phyloP scores from a whole-genome alignment of 2,329 filamentous ascomycete species.

The Fusarium sp. region DNA sequence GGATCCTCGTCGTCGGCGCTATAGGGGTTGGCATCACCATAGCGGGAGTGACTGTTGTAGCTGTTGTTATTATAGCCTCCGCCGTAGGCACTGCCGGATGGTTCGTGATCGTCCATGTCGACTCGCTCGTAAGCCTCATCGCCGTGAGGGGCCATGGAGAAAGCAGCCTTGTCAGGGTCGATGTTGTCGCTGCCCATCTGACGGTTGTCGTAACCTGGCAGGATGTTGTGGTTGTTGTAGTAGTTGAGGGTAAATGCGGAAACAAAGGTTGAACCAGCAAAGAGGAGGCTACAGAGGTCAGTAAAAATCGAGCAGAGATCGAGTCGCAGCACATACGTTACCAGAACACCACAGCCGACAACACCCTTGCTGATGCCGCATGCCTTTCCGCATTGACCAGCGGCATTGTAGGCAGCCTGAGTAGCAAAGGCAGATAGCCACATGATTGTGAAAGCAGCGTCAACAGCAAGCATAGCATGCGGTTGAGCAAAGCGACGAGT shows the following conservation, averaged over 20 bases:
- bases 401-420: constrained; percentile 71
- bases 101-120: constrained; percentile 65
- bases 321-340: constrained; percentile 61
- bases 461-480: constrained; percentile 68
- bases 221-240: constrained; percentile 69
- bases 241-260: constrained; percentile 70
- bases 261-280: constrained; percentile 62
- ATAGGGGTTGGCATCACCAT: constrained; percentile 53
- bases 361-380: constrained; percentile 72
- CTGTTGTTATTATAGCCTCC: constrained; percentile 49
- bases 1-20: constrained; percentile 54
- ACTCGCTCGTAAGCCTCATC: constrained; percentile 73
- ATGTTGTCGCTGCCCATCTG: constrained; percentile 62
- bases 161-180: constrained; percentile 75
- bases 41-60: constrained; percentile 46
- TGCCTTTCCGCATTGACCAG: constrained; percentile 63
- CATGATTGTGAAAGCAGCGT: constrained; percentile 67
- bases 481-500: constrained; percentile 71
- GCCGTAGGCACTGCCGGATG: constrained; percentile 32
- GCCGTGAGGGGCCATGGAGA: constrained; percentile 73
- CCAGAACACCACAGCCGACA: constrained; percentile 70
- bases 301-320: neutral
- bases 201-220: constrained; percentile 69
- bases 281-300: constrained; percentile 61
- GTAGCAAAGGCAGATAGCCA: constrained; percentile 76